Base-by-base conservation (phyloP, 164 flowering plant species). In the Macadamia tetraphylla region DNA sequence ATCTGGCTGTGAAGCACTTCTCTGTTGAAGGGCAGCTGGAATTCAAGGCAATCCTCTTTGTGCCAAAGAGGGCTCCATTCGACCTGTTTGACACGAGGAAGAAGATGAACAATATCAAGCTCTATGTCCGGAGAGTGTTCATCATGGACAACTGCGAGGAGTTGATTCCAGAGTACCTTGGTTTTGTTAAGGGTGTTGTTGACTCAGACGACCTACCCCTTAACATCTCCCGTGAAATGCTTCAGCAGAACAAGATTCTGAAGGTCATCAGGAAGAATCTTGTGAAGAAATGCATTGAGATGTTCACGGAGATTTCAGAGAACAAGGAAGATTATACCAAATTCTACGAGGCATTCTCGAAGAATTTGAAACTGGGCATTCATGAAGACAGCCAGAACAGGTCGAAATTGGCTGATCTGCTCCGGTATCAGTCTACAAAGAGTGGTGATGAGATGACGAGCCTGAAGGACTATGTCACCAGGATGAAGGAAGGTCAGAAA, bases 391-490 rank as follows among this genome's bases (percentile, higher is more conserved):
- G 76, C 55, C 88, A 84, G 70, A 87, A 86, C 81, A 78, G 79
- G 58, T 69, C 86, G 0, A 88, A 86, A 67, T 59, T 88, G 9
- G 86, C 90, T 10, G 88, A 86, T 0, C 40, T 88, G 69, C 83
- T 86, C 29, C 63, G 87, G n/a, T 86, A 77, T 68, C 73, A 84
- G 63, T 87, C 89, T 0, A 83, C 92, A 8, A 88, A 86, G 75
- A 88, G 92, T 44, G 88, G 90, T 3, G 90, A 88, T 30, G 90
- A 88, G 78, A 17, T 86, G 86, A 88, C 88, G 0, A 86, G 90
- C 73, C 72, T 88, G 73, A 86, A 86, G 73, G 92, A 88, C 73
- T 86, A 86, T 63, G 92, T 88, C 0, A 86, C 90, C 0, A 82
- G 90, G 52, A 88, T 88, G 90, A 85, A 86, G 74, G 90, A 86